These are phyloP conservation scores for Umbelopsis isabellina DNA, from an alignment of 192 early-diverging fungal species.

Conservation along the genomic window DNA sequence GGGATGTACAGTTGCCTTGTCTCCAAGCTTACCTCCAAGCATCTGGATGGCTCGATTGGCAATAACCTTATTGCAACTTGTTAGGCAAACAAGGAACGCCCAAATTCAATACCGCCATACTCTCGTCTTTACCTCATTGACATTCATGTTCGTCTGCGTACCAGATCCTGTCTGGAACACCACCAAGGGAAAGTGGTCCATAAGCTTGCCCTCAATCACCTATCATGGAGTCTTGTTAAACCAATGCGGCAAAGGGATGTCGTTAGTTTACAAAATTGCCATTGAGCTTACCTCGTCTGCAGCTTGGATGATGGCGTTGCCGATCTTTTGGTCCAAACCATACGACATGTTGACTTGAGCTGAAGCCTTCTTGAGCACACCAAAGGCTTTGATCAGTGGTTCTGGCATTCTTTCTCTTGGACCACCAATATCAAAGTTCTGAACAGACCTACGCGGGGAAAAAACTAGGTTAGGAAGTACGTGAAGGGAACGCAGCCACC, in stretches of 20 bases:
- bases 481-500: background rate
- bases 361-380: conserved; percentile 90
- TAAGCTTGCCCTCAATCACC: conserved; percentile 88
- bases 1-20: conserved; percentile 95
- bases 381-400: conserved; percentile 91
- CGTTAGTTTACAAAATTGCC: background rate
- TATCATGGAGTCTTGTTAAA: conserved; percentile 20
- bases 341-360: conserved; percentile 90
- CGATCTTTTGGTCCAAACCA: conserved; percentile 76
- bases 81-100: background rate
- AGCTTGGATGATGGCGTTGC: conserved; percentile 89
- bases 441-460: conserved; percentile 62
- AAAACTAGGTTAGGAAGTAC: background rate
- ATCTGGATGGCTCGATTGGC: conserved; percentile 98
- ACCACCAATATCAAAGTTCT: conserved; percentile 97
- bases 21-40: conserved; percentile 84
- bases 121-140: conserved; percentile 63
- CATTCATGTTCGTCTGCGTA: conserved; percentile 99
- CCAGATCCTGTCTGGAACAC: conserved; percentile 97
- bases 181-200: conserved; percentile 95
- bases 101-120: background rate
- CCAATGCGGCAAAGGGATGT: background rate
- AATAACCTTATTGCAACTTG: conserved; percentile 64
- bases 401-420: conserved; percentile 90
- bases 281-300: conserved; percentile 68